Conservation (phyloP, 2,329 filamentous ascomycete genomes). For the Colletotrichum tropicale region DNA sequence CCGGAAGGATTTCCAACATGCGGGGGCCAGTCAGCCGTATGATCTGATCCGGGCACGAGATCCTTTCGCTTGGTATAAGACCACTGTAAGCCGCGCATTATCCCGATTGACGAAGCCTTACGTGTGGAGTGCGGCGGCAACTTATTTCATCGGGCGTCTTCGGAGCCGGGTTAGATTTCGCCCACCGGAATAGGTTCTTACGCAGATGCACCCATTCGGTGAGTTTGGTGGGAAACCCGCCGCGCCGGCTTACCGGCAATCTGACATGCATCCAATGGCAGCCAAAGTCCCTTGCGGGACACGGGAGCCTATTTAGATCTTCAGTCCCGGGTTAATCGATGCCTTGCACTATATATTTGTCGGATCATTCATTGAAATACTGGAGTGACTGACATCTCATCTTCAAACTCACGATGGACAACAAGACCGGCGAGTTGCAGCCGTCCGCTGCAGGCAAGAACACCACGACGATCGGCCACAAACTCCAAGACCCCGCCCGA, state of each 20-base stretch:
- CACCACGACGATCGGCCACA: neutral
- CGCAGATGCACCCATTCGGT: neutral
- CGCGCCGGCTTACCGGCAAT: neutral
- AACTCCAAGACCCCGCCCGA: neutral
- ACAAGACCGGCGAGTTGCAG: neutral
- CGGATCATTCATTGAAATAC: fast-evolving
- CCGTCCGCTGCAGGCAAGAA: neutral
- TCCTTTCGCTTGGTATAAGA: neutral
- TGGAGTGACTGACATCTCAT: neutral
- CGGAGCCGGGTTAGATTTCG: neutral
- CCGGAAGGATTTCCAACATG: neutral
- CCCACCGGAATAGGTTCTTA: neutral
- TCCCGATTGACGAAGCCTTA: neutral
- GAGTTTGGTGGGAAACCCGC: neutral
- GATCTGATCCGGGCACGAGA: neutral
- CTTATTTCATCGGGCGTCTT: neutral
- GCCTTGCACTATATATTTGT: neutral
- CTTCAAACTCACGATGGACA: neutral
- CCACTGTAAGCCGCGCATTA: neutral
- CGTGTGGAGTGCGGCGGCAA: neutral
- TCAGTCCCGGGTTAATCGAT: neutral
- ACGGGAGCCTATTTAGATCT: neutral
- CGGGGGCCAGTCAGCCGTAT: neutral
- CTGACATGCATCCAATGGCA: neutral
- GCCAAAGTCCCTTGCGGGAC: neutral